Evolutionary conservation across 805 yeast species (phyloP).

Genomic region (Priceomyces haplophilus): DNA sequence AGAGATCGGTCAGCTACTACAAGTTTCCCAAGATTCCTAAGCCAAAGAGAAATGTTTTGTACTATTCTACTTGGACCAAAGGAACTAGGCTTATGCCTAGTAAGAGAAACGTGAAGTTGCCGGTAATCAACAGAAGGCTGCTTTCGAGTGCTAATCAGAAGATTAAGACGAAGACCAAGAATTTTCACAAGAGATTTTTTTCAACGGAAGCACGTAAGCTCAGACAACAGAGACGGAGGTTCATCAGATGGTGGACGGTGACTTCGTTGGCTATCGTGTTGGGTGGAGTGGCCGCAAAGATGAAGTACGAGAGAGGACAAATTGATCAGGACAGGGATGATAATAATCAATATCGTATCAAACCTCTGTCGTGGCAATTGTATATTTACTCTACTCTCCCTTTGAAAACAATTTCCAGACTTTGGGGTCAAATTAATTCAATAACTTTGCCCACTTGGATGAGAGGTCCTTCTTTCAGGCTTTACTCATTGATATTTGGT

Average conservation of each 20-base stretch:
- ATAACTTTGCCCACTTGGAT: constrained; percentile 84
- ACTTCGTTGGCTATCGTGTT: constrained; percentile 51
- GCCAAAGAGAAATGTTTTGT: constrained; percentile 52
- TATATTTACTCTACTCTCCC: constrained; percentile 90
- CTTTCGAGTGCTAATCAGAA: constrained; percentile 37
- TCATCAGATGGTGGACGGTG: constrained; percentile 52
- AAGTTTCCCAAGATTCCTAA: constrained; percentile 54
- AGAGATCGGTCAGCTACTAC: constrained; percentile 26
- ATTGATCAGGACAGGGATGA: constrained; percentile 21
- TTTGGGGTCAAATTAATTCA: constrained; percentile 92
- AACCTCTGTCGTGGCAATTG: constrained; percentile 83
- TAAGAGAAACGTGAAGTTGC: constrained; percentile 15
- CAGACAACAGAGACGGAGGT: constrained; percentile 38
- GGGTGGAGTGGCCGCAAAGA: constrained; percentile 52
- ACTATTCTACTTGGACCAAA: constrained; percentile 46
- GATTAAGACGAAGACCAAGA: constrained; percentile 33
- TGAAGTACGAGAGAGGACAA: constrained; percentile 31
- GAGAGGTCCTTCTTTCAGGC: constrained; percentile 73
- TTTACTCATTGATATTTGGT: constrained; percentile 79
- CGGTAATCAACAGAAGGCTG: constrained; percentile 29
- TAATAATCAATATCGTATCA: constrained; percentile 41
- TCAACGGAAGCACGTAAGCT: constrained; percentile 40
- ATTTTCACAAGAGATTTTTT: constrained; percentile 38
- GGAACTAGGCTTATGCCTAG: constrained; percentile 20
- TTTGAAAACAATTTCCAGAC: constrained; percentile 80